Conservation (phyloP, 306 rosid genomes). For the Lupinus albus region DNA sequence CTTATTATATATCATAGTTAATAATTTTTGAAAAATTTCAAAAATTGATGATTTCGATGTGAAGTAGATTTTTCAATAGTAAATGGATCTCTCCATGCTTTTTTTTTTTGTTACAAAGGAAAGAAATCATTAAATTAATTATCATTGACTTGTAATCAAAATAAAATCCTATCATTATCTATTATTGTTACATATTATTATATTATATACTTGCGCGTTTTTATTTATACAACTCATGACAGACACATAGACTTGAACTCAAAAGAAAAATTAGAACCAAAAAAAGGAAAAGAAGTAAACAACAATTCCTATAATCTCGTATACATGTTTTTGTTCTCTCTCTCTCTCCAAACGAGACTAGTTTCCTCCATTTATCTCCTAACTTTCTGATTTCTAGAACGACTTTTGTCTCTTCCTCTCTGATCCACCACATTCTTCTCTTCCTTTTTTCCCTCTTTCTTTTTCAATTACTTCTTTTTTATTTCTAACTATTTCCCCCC, state of each 20-base stretch:
- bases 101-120: too few species aligned
- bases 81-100: too few species aligned
- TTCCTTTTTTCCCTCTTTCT: slow-evolving; percentile 13
- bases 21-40: too few species aligned
- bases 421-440: slow-evolving; percentile 42
- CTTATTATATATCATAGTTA: too few species aligned
- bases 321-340: slow-evolving; percentile 18
- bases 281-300: not conserved
- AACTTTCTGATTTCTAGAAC: slow-evolving; percentile 42
- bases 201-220: too few species aligned
- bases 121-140: too few species aligned
- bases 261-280: slow-evolving; percentile 6
- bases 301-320: slow-evolving; percentile 33
- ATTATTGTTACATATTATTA: too few species aligned
- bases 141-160: too few species aligned
- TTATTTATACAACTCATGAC: too few species aligned
- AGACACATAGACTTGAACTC: not conserved
- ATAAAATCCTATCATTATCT: too few species aligned
- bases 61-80: too few species aligned
- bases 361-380: slow-evolving; percentile 55
- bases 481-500: not conserved
- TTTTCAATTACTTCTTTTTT: slow-evolving; percentile 11
- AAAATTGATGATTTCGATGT: too few species aligned
- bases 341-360: slow-evolving; percentile 39
- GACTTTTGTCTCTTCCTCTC: slow-evolving; percentile 46